A percentile compares a stretch with the other conserved stretches of the same genome.
These are phyloP conservation scores for Calonectria multiphialidica DNA, from an alignment of 2,329 filamentous ascomycete genomes.

Conservation along the genomic window DNA sequence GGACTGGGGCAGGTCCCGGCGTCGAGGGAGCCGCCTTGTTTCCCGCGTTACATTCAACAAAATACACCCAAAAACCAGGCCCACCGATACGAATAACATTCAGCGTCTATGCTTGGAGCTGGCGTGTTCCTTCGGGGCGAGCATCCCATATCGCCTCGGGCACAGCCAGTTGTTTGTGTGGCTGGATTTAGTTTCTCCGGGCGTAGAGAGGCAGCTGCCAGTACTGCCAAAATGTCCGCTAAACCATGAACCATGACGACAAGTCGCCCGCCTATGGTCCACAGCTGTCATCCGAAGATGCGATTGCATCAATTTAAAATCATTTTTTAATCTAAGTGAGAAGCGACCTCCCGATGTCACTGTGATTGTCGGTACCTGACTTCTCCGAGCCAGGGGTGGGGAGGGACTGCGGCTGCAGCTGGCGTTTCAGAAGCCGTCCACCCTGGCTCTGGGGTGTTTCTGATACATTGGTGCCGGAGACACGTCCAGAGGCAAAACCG, in stretches of 20 bases:
- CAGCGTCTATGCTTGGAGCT: background rate
- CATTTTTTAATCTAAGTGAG: slow-evolving; percentile 9
- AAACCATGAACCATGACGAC: slow-evolving; percentile 1
- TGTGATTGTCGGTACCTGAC: background rate
- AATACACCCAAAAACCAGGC: background rate
- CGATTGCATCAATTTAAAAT: slow-evolving; percentile 3
- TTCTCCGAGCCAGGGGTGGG: background rate
- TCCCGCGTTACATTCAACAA: background rate
- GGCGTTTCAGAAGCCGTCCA: slow-evolving; percentile 14
- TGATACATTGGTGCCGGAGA: slow-evolving; percentile 18
- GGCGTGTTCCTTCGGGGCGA: background rate
- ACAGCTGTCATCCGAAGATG: slow-evolving; percentile 16
- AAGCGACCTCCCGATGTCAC: slow-evolving; percentile 2
- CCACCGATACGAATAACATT: background rate
- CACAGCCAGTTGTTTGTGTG: background rate
- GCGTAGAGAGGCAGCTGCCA: background rate
- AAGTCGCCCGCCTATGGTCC: background rate
- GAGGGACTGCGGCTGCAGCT: background rate
- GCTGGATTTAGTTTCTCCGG: background rate
- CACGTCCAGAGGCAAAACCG: background rate
- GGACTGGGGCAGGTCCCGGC: background rate
- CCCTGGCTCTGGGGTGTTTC: slow-evolving; percentile 15
- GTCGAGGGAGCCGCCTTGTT: background rate
- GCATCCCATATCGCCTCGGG: background rate
- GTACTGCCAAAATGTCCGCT: background rate